Evolutionary conservation across 2,329 filamentous ascomycete genomes (phyloP).

Genomic region (Curvularia hawaiiensis): DNA sequence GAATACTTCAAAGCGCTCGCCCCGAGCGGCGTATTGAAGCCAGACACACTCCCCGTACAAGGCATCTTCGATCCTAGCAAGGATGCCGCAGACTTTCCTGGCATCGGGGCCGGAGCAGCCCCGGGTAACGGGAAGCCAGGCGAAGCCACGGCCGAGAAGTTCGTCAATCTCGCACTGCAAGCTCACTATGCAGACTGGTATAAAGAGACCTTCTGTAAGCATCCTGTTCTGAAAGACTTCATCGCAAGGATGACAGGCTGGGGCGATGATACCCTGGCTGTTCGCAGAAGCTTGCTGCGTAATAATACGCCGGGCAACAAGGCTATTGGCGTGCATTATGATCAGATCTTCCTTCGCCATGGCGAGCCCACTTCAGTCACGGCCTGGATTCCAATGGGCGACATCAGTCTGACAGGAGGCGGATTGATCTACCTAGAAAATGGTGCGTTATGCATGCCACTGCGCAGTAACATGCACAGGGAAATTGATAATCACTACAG

Average conservation of each 20-base stretch:
- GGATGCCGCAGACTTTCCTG: constrained; percentile 53
- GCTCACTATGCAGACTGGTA: constrained; percentile 57
- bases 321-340: constrained; percentile 65
- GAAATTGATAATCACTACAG: constrained; percentile 21
- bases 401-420: constrained; percentile 60
- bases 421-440: constrained; percentile 65
- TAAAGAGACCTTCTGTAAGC: constrained; percentile 59
- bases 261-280: constrained; percentile 53
- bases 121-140: constrained; percentile 54
- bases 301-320: constrained; percentile 63
- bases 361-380: constrained; percentile 62
- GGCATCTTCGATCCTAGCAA: constrained; percentile 59
- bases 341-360: constrained; percentile 63
- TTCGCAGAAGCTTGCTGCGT: constrained; percentile 58
- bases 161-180: constrained; percentile 58
- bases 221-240: constrained; percentile 57
- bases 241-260: constrained; percentile 60
- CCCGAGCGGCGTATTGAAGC: constrained; percentile 62
- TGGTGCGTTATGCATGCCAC: constrained; percentile 28
- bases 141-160: constrained; percentile 48
- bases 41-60: constrained; percentile 56
- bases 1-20: constrained; percentile 61
- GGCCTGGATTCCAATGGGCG: constrained; percentile 63
- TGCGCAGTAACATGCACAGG: neutral
- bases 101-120: constrained; percentile 59